Conservation (phyloP, 202 grass and related monocot genomes). For the Dendrocalamus latiflorus region DNA sequence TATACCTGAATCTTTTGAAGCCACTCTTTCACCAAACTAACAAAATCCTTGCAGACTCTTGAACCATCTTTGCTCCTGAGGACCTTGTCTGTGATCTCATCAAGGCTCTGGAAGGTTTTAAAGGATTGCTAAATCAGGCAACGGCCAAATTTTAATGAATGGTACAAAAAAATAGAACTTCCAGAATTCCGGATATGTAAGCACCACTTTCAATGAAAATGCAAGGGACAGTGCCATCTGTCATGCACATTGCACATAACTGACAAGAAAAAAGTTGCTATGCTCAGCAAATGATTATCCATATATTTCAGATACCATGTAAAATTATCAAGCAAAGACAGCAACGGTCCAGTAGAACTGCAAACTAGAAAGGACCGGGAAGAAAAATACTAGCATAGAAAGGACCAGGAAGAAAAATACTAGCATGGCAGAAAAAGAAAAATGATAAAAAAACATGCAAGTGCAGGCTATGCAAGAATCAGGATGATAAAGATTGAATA, state of each 20-base stretch:
- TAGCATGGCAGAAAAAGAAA: neutral
- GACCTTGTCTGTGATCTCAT: conserved; percentile 68
- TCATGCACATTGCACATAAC: neutral
- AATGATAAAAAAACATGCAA: neutral
- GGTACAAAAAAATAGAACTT: neutral
- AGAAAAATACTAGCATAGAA: neutral
- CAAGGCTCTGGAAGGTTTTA: conserved; percentile 52
- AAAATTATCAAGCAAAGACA: neutral
- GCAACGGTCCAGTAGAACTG: neutral
- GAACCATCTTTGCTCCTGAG: conserved; percentile 70
- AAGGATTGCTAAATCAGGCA: conserved; percentile 31
- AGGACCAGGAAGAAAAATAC: neutral
- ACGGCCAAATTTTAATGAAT: neutral
- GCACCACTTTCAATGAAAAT: conserved; percentile 8
- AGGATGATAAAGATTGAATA: neutral
- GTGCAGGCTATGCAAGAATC: neutral
- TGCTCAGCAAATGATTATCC: neutral
- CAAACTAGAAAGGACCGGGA: neutral
- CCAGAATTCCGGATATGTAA: conserved; percentile 12
- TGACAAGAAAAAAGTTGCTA: neutral
- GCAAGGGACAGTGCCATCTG: neutral
- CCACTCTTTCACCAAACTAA: conserved; percentile 66
- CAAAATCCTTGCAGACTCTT: conserved; percentile 66
- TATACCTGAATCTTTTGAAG: conserved; percentile 82
- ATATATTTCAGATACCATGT: neutral